These are phyloP conservation scores for Onygena corvina DNA, from an alignment of 2,329 filamentous ascomycete genomes.

Conservation along the genomic window DNA sequence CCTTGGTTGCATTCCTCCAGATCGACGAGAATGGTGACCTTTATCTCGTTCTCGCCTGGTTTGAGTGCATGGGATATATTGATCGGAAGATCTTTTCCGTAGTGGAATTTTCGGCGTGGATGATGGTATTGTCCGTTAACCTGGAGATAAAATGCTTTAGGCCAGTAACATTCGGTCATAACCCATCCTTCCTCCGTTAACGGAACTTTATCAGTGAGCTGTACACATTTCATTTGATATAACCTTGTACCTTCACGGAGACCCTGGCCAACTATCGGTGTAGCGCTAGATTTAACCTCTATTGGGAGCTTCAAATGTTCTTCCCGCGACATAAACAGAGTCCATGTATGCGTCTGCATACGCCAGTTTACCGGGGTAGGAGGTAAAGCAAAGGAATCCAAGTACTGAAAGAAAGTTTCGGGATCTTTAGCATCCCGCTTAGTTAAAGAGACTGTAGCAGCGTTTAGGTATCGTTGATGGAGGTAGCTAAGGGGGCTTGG, in stretches of 20 bases:
- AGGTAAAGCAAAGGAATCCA: constrained; percentile 23
- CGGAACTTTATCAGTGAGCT: constrained; percentile 25
- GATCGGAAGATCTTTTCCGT: constrained; percentile 62
- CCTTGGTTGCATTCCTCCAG: constrained; percentile 21
- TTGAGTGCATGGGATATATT: constrained; percentile 55
- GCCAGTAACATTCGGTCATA: constrained; percentile 56
- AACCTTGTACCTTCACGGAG: constrained; percentile 45
- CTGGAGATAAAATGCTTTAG: constrained; percentile 53
- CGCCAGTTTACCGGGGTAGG: constrained; percentile 23
- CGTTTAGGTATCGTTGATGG: constrained; percentile 46
- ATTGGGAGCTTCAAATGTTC: constrained; percentile 26
- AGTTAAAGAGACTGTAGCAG: background rate
- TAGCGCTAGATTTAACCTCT: constrained; percentile 12
- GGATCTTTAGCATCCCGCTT: background rate
- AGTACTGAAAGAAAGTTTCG: constrained; percentile 26
- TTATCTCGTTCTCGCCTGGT: constrained; percentile 50
- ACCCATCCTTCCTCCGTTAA: constrained; percentile 48
- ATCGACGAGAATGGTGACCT: constrained; percentile 39
- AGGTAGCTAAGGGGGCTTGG: constrained; percentile 41
- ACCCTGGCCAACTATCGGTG: constrained; percentile 22
- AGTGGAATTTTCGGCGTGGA: constrained; percentile 55
- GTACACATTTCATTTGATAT: constrained; percentile 59
- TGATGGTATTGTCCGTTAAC: constrained; percentile 52
- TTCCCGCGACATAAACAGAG: constrained; percentile 26
- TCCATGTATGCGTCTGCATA: constrained; percentile 22